Percentiles rank a stretch among this genome's conserved stretches.
Evolutionary conservation across 805 yeast species (phyloP).

Genomic region (Isabelozyma heimii): DNA sequence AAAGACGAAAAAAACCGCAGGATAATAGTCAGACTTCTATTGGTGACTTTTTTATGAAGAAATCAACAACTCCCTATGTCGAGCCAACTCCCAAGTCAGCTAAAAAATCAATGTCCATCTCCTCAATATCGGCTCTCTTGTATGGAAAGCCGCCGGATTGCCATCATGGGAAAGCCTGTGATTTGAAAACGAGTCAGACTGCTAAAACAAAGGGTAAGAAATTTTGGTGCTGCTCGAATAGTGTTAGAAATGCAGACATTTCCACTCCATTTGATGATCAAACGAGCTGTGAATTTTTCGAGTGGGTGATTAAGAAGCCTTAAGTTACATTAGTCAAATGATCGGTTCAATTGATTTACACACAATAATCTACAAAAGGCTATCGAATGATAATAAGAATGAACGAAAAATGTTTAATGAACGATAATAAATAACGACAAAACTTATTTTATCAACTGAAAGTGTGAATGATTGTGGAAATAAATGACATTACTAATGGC

Average conservation of each 20-base stretch:
- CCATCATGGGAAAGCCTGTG: constrained; percentile 22
- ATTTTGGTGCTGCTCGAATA: constrained; percentile 30
- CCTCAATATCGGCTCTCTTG: constrained; percentile 8
- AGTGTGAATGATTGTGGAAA: background rate
- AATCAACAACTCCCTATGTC: background rate
- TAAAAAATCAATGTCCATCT: constrained; percentile 3
- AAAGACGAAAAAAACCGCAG: constrained; percentile 14
- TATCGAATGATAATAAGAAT: too few species aligned
- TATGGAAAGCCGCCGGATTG: constrained; percentile 27
- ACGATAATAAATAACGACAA: background rate
- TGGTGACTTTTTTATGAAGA: constrained; percentile 18
- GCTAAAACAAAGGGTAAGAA: constrained; percentile 25
- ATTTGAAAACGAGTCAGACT: constrained; percentile 24
- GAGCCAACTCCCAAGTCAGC: background rate
- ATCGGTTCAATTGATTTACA: too few species aligned
- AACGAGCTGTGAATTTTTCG: constrained; percentile 1
- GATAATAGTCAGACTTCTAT: constrained; percentile 18
- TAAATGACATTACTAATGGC: background rate
- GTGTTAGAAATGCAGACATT: background rate
- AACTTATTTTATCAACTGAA: background rate
- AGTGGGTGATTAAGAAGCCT: constrained; percentile 3
- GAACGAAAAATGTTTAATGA: background rate
- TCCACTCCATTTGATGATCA: background rate
- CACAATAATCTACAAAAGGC: background rate
- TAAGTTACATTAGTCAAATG: background rate